These are phyloP conservation scores for Aspergillus unguis DNA, from an alignment of 2,329 filamentous ascomycete genomes.

Conservation along the genomic window DNA sequence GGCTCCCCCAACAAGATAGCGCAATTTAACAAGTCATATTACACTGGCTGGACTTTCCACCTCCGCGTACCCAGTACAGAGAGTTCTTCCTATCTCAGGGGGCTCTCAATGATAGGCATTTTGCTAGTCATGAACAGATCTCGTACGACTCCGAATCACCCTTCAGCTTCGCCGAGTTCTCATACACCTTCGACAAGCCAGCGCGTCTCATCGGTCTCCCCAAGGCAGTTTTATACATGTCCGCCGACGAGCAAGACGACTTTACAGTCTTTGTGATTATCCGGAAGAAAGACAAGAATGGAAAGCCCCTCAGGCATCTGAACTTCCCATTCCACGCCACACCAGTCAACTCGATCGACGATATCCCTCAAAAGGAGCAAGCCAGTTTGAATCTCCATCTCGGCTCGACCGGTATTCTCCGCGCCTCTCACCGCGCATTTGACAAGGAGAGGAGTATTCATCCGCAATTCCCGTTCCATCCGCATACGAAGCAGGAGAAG, in stretches of 20 bases:
- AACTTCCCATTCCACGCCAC: conserved; percentile 42
- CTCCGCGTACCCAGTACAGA: too few relatives aligned
- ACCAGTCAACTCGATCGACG: conserved; percentile 28
- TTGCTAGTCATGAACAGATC: conserved; percentile 7
- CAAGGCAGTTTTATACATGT: conserved; percentile 49
- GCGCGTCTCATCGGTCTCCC: conserved; percentile 46
- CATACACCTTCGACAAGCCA: conserved; percentile 38
- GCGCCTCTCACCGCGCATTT: conserved; percentile 45
- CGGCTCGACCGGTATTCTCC: conserved; percentile 44
- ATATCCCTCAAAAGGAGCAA: conserved; percentile 34
- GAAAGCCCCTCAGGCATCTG: conserved; percentile 43
- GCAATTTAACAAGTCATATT: too few relatives aligned
- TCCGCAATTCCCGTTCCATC: conserved; percentile 35
- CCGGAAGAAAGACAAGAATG: conserved; percentile 44
- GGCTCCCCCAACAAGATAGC: too few relatives aligned
- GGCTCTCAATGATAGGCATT: too few relatives aligned
- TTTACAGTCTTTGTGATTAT: conserved; percentile 46
- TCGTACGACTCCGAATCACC: conserved; percentile 33
- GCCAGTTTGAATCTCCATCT: conserved; percentile 42
- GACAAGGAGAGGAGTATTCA: conserved; percentile 33
- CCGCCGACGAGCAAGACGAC: conserved; percentile 42
- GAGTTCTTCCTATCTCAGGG: too few relatives aligned
- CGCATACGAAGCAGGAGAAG: conserved; percentile 43
- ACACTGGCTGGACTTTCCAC: too few relatives aligned
- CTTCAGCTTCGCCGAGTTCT: conserved; percentile 32